Conservation (phyloP, 2,329 filamentous ascomycete genomes). For the Rutstroemia sp. region DNA sequence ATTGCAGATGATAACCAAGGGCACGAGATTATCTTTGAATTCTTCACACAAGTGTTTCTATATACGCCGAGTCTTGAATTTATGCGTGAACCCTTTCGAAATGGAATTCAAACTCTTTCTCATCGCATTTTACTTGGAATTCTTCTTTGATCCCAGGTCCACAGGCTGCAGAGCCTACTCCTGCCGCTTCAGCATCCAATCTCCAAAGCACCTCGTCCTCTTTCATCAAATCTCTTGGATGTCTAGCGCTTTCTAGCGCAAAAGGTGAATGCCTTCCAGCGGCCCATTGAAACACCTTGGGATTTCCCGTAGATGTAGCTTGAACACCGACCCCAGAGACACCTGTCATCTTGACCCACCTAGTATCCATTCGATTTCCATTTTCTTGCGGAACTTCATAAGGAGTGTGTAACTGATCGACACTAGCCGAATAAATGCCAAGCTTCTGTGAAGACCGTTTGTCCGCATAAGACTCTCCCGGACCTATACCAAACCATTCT, state of each 20-base stretch:
- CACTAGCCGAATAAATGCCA: slow-evolving; percentile 41
- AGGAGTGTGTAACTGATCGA: slow-evolving; percentile 46
- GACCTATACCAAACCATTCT: slow-evolving; percentile 60
- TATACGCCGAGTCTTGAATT: not conserved
- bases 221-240: slow-evolving; percentile 54
- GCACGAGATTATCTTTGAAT: no score
- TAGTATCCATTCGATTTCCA: slow-evolving; percentile 13
- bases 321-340: not conserved
- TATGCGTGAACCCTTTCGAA: slow-evolving; percentile 9
- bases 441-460: slow-evolving; percentile 53
- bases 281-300: slow-evolving; percentile 34
- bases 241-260: slow-evolving; percentile 48
- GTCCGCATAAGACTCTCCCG: slow-evolving; percentile 59
- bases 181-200: slow-evolving; percentile 37
- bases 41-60: not conserved
- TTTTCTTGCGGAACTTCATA: slow-evolving; percentile 58
- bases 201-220: slow-evolving; percentile 36
- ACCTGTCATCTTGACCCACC: slow-evolving; percentile 7
- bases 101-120: slow-evolving; percentile 6
- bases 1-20: not conserved
- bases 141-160: slow-evolving; percentile 25
- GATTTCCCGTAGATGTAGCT: slow-evolving; percentile 16
- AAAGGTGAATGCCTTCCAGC: slow-evolving; percentile 40
- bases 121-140: slow-evolving; percentile 7
- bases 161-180: slow-evolving; percentile 42